Percentiles rank a stretch among this genome's conserved stretches.
These are phyloP conservation scores for Aureobasidium sp. DNA, from an alignment of 2,329 filamentous ascomycete species.

Conservation along the genomic window DNA sequence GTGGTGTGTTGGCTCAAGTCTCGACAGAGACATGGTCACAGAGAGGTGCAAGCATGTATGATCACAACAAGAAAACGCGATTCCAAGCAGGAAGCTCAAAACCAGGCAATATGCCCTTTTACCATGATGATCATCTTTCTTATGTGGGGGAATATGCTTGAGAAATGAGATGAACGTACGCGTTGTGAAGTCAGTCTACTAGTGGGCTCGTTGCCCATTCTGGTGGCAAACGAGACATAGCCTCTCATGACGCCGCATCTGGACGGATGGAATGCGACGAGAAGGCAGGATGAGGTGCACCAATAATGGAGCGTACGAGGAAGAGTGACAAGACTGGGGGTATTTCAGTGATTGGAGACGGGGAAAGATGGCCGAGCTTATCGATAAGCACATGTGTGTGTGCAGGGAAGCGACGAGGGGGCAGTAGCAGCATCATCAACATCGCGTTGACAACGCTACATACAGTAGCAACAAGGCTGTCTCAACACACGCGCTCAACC, in stretches of 20 bases:
- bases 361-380: constrained; percentile 10
- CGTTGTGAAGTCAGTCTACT: neutral
- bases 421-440: neutral
- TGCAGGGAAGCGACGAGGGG: neutral
- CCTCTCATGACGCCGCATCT: neutral
- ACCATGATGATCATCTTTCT: constrained; percentile 51
- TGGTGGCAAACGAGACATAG: neutral
- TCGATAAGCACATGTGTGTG: neutral
- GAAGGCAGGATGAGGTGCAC: too few relatives aligned
- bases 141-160: neutral
- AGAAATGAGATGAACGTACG: neutral
- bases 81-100: neutral
- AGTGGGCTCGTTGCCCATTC: neutral
- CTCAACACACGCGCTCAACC: neutral
- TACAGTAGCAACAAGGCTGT: neutral
- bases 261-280: too few relatives aligned
- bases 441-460: too few relatives aligned
- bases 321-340: too few relatives aligned
- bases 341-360: neutral
- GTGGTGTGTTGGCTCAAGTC: constrained; percentile 7
- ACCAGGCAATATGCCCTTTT: constrained; percentile 55
- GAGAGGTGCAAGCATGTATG: neutral
- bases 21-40: neutral
- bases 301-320: too few relatives aligned
- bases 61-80: neutral